Evolutionary conservation across 2,329 filamentous ascomycete species (phyloP), one percentile per base, ranked within the genome.

Genomic region (Ilyonectria sp.): DNA sequence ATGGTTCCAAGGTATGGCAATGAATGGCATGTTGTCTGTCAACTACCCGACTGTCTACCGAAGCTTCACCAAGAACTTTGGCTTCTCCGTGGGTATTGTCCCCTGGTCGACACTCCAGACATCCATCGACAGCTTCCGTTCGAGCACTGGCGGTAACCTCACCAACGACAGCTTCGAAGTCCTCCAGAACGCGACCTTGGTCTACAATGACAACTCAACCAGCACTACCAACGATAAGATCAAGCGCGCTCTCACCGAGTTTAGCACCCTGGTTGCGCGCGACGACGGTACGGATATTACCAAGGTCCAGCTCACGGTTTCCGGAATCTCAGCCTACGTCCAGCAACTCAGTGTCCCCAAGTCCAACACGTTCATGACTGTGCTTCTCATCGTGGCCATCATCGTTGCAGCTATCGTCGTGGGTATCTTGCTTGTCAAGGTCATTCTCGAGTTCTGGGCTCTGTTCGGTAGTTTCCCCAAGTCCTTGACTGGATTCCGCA

Each of bases 11-110:
- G 92, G 92, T 56, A 93, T 98, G 86, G 94, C 96, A 31, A 92
- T 96, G 85, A 98, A 96, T 81, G 95, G 96, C 71, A 98, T 98
- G 96, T 87, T 97, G 79, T 97, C 93, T 67, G 95, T 97, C 75
- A 89, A 91, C 75, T 94, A 97, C 73, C 96, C 96, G 4, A 86
- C 90, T 40, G 90, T 98, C 43, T 98, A 98, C 83, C 90, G 91
- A 73, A 95, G 91, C 79, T 99, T 97, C 82, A 85, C 92, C 69
- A 93, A 93, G 83, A 98, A 98, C 83, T 98, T 99, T 80, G 95
- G 87, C 53, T 98, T 98, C 85, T 95, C 94, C 71, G 92, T 92
- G 31, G 94, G 94, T 57, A 83, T 98, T 64, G 86, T 98, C 63
- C 89, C 93, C 7, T 98, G 94, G 94, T 88, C 86, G n/a, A 83